Evolutionary conservation across 805 yeast genomes (phyloP).

Genomic region (Lipomyces yamadae): DNA sequence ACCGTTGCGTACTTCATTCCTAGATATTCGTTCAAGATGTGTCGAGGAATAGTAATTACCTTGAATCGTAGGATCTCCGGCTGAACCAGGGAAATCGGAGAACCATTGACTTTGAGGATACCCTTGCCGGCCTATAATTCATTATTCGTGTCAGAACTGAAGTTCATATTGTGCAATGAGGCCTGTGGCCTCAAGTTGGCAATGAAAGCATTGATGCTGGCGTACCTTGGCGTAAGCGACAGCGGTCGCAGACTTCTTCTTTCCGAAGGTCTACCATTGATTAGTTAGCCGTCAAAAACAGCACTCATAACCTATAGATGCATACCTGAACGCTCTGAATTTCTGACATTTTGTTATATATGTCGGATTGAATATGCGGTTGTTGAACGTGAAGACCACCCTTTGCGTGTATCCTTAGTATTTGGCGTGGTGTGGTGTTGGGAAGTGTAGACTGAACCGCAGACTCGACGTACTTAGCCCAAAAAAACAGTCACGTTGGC

Average conservation of each 20-base stretch:
- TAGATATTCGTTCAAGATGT: background rate
- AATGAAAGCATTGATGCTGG: background rate
- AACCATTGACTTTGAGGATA: conserved; percentile 98
- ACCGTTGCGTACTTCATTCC: background rate
- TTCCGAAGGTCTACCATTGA: conserved; percentile 86
- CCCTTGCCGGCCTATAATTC: conserved; percentile 94
- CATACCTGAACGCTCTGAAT: conserved; percentile 39
- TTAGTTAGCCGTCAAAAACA: background rate
- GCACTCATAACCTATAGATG: background rate
- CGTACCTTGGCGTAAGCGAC: conserved; percentile 75
- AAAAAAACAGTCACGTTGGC: background rate
- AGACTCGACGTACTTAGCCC: background rate
- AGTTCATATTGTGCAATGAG: background rate
- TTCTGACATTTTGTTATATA: conserved; percentile 22
- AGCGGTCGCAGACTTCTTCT: conserved; percentile 99
- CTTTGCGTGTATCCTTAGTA: background rate
- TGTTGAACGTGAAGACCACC: background rate
- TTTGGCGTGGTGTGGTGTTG: conserved; percentile 8
- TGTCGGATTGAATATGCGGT: background rate
- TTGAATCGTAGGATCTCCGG: conserved; percentile 99
- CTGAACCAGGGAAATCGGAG: conserved; percentile 98
- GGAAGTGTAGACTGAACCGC: background rate
- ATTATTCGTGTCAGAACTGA: conserved; percentile 7
- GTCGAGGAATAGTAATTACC: conserved; percentile 39
- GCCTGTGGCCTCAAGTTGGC: background rate